These are phyloP conservation scores for Didymella arachidicola DNA, from an alignment of 2,329 filamentous ascomycete genomes.

Conservation along the genomic window DNA sequence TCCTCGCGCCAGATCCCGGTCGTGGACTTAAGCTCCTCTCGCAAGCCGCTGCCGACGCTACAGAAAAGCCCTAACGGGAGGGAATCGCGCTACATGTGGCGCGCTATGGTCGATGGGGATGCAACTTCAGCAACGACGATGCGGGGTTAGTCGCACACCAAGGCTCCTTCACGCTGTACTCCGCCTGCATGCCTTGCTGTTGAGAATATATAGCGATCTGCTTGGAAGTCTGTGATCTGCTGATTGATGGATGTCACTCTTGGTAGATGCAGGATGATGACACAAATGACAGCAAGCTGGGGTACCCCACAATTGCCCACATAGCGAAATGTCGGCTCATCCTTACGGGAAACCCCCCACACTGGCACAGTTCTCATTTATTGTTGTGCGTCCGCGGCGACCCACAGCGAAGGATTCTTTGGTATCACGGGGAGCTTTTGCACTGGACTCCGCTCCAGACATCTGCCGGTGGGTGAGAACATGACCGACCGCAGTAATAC, in stretches of 20 bases:
- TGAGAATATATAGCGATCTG: slow-evolving; percentile 15
- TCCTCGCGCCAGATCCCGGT: slow-evolving; percentile 27
- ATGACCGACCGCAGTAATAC: slow-evolving; percentile 3
- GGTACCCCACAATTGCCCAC: slow-evolving; percentile 15
- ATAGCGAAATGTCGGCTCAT: slow-evolving; percentile 34
- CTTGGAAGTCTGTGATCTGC: slow-evolving; percentile 14
- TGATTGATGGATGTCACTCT: slow-evolving; percentile 20
- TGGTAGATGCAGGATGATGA: slow-evolving; percentile 16
- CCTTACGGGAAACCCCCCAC: slow-evolving; percentile 13
- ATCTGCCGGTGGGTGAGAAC: slow-evolving; percentile 10
- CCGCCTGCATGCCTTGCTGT: slow-evolving; percentile 21
- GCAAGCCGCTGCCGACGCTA: slow-evolving; percentile 41
- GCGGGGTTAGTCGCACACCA: slow-evolving; percentile 40
- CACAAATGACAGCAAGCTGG: slow-evolving; percentile 5
- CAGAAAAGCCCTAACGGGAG: slow-evolving; percentile 11
- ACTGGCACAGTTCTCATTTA: slow-evolving; percentile 9
- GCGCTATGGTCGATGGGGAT: slow-evolving; percentile 23
- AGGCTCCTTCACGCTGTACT: slow-evolving; percentile 27
- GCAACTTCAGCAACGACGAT: slow-evolving; percentile 26
- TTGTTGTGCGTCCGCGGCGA: slow-evolving; percentile 20
- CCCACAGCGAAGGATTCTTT: slow-evolving; percentile 7
- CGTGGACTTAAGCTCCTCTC: slow-evolving; percentile 40
- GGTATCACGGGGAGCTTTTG: slow-evolving; percentile 13
- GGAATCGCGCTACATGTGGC: slow-evolving; percentile 24
- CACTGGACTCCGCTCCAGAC: slow-evolving; percentile 3